A percentile compares a stretch with the other conserved stretches of the same genome.
Conservation (phyloP, 106 monocot genomes). For the Posidonia australis region DNA sequence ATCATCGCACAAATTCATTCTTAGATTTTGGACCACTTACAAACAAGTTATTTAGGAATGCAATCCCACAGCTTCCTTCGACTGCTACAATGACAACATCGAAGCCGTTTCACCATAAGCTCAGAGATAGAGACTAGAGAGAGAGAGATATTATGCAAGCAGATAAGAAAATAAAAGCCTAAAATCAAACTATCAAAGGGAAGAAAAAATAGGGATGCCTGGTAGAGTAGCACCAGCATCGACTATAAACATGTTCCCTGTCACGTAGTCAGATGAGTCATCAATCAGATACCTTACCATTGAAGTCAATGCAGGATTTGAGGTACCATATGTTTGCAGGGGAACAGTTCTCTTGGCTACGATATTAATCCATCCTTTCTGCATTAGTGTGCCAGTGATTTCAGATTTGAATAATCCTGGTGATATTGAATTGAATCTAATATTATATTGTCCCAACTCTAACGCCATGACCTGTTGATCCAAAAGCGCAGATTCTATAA, state of each 20-base stretch:
- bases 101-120: too few species aligned
- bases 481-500: not conserved
- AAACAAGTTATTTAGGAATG: too few species aligned
- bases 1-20: too few species aligned
- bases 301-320: constrained; percentile 14
- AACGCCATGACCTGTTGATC: constrained; percentile 13
- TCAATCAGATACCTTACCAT: constrained; percentile 22
- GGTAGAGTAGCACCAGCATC: constrained; percentile 23
- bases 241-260: constrained; percentile 14
- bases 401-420: constrained; percentile 29
- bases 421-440: constrained; percentile 18
- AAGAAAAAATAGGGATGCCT: constrained; percentile 28
- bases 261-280: constrained; percentile 20
- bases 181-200: constrained; percentile 12
- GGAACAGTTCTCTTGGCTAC: too few species aligned
- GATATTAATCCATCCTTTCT: too few species aligned
- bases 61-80: too few species aligned
- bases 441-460: constrained; percentile 18
- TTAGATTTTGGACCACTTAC: too few species aligned
- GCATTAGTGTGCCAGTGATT: not conserved
- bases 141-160: too few species aligned
- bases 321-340: constrained; percentile 5
- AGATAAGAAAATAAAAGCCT: too few species aligned
- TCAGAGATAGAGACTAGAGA: too few species aligned
- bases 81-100: too few species aligned